These are phyloP conservation scores for Pichia kudriavzevii DNA, from an alignment of 1,139 yeast genomes.

Conservation along the genomic window DNA sequence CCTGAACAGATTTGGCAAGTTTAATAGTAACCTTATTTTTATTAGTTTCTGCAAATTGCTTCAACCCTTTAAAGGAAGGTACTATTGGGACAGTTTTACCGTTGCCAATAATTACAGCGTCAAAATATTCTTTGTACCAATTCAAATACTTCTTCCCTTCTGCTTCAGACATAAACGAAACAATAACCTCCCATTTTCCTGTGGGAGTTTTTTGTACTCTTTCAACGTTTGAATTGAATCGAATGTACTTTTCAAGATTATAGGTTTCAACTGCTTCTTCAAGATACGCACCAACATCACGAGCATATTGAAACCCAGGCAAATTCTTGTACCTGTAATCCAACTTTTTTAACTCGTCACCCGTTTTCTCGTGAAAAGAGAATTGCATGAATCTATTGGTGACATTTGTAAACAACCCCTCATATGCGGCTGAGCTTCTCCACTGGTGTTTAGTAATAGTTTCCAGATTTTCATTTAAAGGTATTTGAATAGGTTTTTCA, in stretches of 20 bases:
- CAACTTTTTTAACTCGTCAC: slow-evolving; percentile 27
- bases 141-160: slow-evolving; percentile 8
- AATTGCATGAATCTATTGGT: slow-evolving; percentile 39
- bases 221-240: slow-evolving; percentile 37
- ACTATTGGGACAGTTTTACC: slow-evolving; percentile 42
- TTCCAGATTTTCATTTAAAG: slow-evolving; percentile 1
- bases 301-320: slow-evolving; percentile 29
- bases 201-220: slow-evolving; percentile 20
- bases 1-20: slow-evolving; percentile 15
- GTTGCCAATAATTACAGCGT: slow-evolving; percentile 38
- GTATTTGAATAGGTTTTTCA: slow-evolving; percentile 12
- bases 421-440: slow-evolving; percentile 28
- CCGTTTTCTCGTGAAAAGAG: slow-evolving; percentile 25
- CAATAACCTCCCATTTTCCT: slow-evolving; percentile 13
- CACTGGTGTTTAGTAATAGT: slow-evolving; percentile 14
- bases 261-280: slow-evolving; percentile 29
- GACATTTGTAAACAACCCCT: slow-evolving; percentile 40
- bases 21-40: slow-evolving; percentile 11
- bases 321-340: slow-evolving; percentile 36
- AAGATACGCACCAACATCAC: slow-evolving; percentile 25
- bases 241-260: slow-evolving; percentile 30
- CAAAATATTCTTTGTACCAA: slow-evolving; percentile 32
- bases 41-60: slow-evolving; percentile 30
- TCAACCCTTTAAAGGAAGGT: slow-evolving; percentile 36
- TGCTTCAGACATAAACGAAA: slow-evolving; percentile 1